Base-by-base conservation (phyloP, 2,329 filamentous ascomycete genomes). In the Raffaelea ambrosiae region DNA sequence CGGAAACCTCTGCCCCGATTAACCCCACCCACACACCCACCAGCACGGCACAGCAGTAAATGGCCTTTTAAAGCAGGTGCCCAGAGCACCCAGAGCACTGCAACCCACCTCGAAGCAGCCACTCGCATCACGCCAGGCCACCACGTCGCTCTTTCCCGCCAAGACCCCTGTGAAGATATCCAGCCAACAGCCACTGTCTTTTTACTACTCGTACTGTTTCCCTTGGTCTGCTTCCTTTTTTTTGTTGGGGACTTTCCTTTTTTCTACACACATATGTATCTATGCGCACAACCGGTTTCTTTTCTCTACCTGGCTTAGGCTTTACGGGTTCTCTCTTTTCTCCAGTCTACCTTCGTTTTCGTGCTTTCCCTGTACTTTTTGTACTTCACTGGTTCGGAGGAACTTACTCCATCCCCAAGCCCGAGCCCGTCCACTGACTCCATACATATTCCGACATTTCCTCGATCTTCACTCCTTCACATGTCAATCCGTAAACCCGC, bases 131-230 rank as follows among this genome's bases (percentile, higher is more conserved):
- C 16, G 8, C 16, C 14, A n/a, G 14, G 7, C 18, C 35, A 38
- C 20, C 40, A 41, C 40, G 40, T 41, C 20, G 20, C 40, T 41
- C 40, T 20, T 41, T 41, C 40, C 40, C 40, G 40, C 40, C 40
- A 41, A 41, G 40, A 4, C 19, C 4, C 14, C 20, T 3, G 20
- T 26, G 13, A 22, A 3, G 3, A 23, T 23, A 41, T 16, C 11
- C 5, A 41, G 4, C 10, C 14, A 22, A 38, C 35, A 14, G 13
- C 31, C 35, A 38, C 35, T 38, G 18, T 38, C 8, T 16, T 14
- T 38, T n/a, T 9, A 5, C 35, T 38, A n/a, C 35, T n/a, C n/a
- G n/a, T n/a, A n/a, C n/a, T n/a, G n/a, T n/a, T n/a, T n/a, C n/a
- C n/a, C 35, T 16, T 38, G 18, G 14, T 38, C 35, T 19, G 8